phyloP scores from a whole-genome alignment of 305 asterid species.

The Plantago coronopus region DNA sequence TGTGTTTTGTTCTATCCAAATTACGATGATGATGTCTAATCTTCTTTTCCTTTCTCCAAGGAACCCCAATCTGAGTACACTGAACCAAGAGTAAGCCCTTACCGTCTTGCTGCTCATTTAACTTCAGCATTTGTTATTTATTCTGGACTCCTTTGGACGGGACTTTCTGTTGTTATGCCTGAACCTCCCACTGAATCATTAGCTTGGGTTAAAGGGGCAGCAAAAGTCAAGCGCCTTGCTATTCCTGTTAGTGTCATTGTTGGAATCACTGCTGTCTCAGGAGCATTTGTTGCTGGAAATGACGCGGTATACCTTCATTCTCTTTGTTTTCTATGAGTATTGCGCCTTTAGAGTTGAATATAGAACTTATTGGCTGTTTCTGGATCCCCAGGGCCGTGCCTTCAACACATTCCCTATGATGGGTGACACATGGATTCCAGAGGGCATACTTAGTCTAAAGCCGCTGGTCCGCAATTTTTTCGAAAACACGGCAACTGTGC shows the following conservation, averaged over 20 bases:
- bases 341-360: constrained; percentile 9
- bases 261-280: constrained; percentile 86
- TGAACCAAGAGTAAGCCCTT: constrained; percentile 97
- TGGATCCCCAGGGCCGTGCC: constrained; percentile 74
- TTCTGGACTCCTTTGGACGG: constrained; percentile 90
- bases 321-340: constrained; percentile 10
- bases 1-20: neutral
- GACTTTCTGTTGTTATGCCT: constrained; percentile 90
- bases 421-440: constrained; percentile 94
- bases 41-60: constrained; percentile 33
- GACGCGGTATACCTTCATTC: constrained; percentile 63
- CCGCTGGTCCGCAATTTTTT: constrained; percentile 85
- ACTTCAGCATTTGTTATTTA: constrained; percentile 90
- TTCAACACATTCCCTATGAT: constrained; percentile 92
- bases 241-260: constrained; percentile 81
- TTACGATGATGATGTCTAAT: constrained; percentile 13
- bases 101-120: constrained; percentile 94
- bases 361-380: constrained; percentile 8
- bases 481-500: constrained; percentile 87
- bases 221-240: constrained; percentile 75
- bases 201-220: constrained; percentile 86
- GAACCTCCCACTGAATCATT: constrained; percentile 83
- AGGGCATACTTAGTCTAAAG: constrained; percentile 59
- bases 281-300: constrained; percentile 98
- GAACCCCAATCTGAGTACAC: constrained; percentile 69